Conservation (phyloP, 805 yeast genomes). For the Danielozyma ontarioensis region DNA sequence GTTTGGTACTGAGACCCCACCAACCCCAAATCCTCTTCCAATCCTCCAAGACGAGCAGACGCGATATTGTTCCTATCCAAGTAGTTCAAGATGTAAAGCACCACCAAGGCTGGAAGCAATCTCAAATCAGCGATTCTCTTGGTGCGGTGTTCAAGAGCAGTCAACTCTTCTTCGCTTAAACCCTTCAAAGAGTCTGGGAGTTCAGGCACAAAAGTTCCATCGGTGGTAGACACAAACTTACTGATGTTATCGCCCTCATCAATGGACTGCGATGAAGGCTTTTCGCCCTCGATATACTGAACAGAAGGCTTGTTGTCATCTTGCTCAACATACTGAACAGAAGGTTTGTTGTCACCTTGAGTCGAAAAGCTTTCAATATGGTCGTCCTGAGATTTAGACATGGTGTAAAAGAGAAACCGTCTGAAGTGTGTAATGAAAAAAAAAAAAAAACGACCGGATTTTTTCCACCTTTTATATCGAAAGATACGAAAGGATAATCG, state of each 20-base stretch:
- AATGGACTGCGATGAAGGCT: too few relatives aligned
- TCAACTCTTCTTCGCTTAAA: constrained; percentile 39
- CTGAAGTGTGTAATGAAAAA: too few relatives aligned
- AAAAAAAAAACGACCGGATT: too few relatives aligned
- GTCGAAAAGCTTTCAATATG: not conserved
- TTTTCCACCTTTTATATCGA: too few relatives aligned
- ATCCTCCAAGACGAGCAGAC: constrained; percentile 48
- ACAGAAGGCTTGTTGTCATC: too few relatives aligned
- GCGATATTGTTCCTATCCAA: constrained; percentile 52
- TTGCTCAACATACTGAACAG: too few relatives aligned
- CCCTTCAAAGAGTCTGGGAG: constrained; percentile 28
- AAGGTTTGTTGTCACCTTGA: too few relatives aligned
- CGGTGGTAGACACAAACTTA: not conserved
- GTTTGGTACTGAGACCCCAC: constrained; percentile 43
- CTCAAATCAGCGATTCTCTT: constrained; percentile 45
- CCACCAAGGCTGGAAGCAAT: constrained; percentile 45
- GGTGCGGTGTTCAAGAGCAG: constrained; percentile 35
- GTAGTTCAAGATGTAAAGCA: constrained; percentile 48
- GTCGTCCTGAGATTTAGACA: not conserved
- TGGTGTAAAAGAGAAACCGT: not conserved
- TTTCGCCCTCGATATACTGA: too few relatives aligned
- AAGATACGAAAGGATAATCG: too few relatives aligned
- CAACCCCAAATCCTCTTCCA: constrained; percentile 39
- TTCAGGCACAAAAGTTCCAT: too few relatives aligned
- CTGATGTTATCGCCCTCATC: not conserved